A percentile compares a stretch with the other conserved stretches of the same genome.
Conservation (phyloP, 805 yeast species). For the Candida endomychidarum region DNA sequence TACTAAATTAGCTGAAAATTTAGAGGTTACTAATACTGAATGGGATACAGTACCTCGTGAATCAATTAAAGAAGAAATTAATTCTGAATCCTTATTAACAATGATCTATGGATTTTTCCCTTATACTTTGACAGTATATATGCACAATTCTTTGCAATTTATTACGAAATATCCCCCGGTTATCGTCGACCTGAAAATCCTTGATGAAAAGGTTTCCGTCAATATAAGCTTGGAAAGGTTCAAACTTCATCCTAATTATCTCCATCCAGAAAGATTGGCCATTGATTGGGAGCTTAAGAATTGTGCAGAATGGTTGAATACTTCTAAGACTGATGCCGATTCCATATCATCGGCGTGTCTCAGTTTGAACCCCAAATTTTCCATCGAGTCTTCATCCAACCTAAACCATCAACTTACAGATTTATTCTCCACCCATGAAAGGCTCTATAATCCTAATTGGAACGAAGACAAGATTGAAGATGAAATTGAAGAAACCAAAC, state of each 20-base stretch:
- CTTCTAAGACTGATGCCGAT: not conserved
- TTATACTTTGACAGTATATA: constrained; percentile 43
- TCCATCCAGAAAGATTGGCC: constrained; percentile 23
- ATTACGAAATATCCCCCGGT: constrained; percentile 12
- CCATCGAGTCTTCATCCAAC: constrained; percentile 22
- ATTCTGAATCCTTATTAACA: constrained; percentile 38
- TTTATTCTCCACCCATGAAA: constrained; percentile 34
- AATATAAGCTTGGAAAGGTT: constrained; percentile 32
- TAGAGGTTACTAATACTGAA: not conserved
- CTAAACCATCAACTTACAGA: constrained; percentile 24
- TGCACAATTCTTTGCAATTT: constrained; percentile 42
- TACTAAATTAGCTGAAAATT: constrained; percentile 32
- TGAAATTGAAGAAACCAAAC: not conserved
- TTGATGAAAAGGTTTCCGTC: too few species aligned
- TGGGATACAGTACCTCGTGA: constrained; percentile 22
- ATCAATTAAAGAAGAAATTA: constrained; percentile 9
- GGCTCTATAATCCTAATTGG: constrained; percentile 21
- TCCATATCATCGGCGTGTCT: constrained; percentile 25
- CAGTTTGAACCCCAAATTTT: constrained; percentile 21
- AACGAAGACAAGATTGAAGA: not conserved
- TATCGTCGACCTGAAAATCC: not conserved
- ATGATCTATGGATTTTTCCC: constrained; percentile 62
- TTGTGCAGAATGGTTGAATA: constrained; percentile 23
- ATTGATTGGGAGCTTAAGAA: constrained; percentile 18
- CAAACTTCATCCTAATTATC: constrained; percentile 50